phyloP scores from a whole-genome alignment of 1,284 basidiomycete species.

The Athelia sp. region DNA sequence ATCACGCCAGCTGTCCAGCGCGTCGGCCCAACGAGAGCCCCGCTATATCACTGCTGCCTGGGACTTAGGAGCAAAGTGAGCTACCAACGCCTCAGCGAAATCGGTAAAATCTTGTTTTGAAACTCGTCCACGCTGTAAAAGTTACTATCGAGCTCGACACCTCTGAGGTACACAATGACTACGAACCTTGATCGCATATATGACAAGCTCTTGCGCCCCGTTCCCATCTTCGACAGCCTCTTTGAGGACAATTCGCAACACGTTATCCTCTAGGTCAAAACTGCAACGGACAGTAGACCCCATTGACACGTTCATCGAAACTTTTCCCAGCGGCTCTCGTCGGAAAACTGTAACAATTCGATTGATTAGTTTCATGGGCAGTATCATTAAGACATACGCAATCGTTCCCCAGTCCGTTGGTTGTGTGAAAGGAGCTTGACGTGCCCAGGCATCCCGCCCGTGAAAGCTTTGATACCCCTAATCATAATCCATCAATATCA shows the following conservation, averaged over 20 bases:
- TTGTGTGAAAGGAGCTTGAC: constrained; percentile 49
- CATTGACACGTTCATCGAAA: constrained; percentile 61
- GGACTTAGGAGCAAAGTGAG: constrained; percentile 8
- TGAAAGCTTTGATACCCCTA: constrained; percentile 48
- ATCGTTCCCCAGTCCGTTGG: constrained; percentile 33
- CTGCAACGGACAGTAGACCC: constrained; percentile 47
- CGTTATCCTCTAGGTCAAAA: constrained; percentile 48
- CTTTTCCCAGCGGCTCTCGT: constrained; percentile 61
- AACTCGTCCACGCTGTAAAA: constrained; percentile 41
- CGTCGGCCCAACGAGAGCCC: no score
- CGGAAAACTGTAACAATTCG: constrained; percentile 46
- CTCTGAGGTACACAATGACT: constrained; percentile 2
- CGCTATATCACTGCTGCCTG: no score
- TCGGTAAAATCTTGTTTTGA: constrained; percentile 45
- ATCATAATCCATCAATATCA: not conserved
- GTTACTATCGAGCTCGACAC: constrained; percentile 1
- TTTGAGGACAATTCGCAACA: constrained; percentile 50
- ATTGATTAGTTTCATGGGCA: not conserved
- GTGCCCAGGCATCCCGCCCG: constrained; percentile 55
- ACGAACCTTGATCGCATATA: constrained; percentile 38
- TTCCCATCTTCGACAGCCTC: constrained; percentile 29
- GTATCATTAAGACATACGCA: constrained; percentile 32
- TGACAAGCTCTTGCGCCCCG: constrained; percentile 18
- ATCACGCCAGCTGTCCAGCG: no score
- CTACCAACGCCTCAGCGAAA: constrained; percentile 39